Percentiles rank a stretch among this genome's conserved stretches.
Conservation (phyloP, 2,329 filamentous ascomycete species). For the Metarhizium anisopliae region DNA sequence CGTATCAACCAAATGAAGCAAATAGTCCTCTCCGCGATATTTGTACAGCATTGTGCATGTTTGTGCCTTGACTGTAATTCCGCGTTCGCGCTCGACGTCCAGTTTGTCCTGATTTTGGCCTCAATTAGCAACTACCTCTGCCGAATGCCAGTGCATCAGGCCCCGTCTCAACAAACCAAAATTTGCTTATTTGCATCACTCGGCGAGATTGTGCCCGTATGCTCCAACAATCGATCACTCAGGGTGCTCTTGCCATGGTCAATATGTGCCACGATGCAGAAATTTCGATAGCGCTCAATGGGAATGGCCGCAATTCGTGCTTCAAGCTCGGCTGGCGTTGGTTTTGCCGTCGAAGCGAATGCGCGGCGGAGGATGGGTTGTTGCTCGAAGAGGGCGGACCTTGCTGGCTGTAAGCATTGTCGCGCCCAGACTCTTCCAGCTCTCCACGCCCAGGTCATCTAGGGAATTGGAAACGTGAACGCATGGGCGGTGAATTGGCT, state of each 20-base stretch:
- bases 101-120: constrained; percentile 59
- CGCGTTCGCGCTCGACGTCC: constrained; percentile 51
- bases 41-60: constrained; percentile 97
- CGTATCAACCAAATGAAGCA: constrained; percentile 92
- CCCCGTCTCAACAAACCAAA: constrained; percentile 34
- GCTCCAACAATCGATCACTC: constrained; percentile 82
- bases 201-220: constrained; percentile 84
- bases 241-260: constrained; percentile 98
- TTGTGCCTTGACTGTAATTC: constrained; percentile 98
- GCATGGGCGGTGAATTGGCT: constrained; percentile 5
- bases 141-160: background rate
- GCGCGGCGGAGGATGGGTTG: constrained; percentile 6
- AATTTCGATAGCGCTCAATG: constrained; percentile 78
- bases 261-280: constrained; percentile 97
- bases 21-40: constrained; percentile 75
- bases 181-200: constrained; percentile 86
- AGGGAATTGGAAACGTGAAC: constrained; percentile 10
- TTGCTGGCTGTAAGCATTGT: constrained; percentile 18
- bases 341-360: constrained; percentile 15
- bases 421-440: constrained; percentile 28
- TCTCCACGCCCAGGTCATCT: constrained; percentile 29
- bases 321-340: constrained; percentile 25
- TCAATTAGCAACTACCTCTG: background rate
- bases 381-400: constrained; percentile 3
- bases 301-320: constrained; percentile 63